A percentile compares a stretch with the other conserved stretches of the same genome.
Evolutionary conservation across 225 moss, liverwort and hornwort genomes (phyloP).

Genomic region (Anthoceros angustus): DNA sequence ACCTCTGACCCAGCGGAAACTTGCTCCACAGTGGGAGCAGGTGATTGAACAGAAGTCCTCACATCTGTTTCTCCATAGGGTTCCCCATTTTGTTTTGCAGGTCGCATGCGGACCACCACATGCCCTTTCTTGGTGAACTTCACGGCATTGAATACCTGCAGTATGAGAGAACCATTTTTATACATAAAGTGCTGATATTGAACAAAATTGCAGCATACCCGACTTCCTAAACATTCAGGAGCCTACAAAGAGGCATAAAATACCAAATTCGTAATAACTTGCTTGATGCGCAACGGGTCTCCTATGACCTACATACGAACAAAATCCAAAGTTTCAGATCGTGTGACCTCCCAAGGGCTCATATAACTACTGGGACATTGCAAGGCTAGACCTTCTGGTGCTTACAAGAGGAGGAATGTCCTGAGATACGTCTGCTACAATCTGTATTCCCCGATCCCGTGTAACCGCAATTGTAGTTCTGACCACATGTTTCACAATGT

Average conservation of each 20-base stretch:
- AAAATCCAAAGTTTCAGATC: not conserved
- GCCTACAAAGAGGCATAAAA: conserved; percentile 4
- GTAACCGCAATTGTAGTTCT: conserved; percentile 38
- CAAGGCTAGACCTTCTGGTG: not conserved
- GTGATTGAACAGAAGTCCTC: not conserved
- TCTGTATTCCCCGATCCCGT: conserved; percentile 34
- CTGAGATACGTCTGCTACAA: conserved; percentile 31
- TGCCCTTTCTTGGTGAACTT: conserved; percentile 43
- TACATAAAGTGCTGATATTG: not conserved
- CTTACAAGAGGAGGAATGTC: conserved; percentile 32
- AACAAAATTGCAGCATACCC: not conserved
- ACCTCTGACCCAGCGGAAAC: conserved; percentile 7
- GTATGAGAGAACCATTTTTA: not conserved
- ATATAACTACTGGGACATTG: not conserved
- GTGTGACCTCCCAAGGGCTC: not conserved
- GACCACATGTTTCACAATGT: conserved; percentile 45
- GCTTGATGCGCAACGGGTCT: conserved; percentile 42
- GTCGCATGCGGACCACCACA: conserved; percentile 24
- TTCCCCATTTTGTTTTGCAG: conserved; percentile 15
- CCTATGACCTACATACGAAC: conserved; percentile 25
- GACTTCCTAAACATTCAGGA: conserved; percentile 7
- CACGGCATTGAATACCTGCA: conserved; percentile 45
- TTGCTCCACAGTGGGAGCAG: not conserved
- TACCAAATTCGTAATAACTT: conserved; percentile 44
- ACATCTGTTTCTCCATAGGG: not conserved